These are phyloP conservation scores for Lepraria neglecta DNA, from an alignment of 495 filamentous ascomycete species.

Conservation along the genomic window DNA sequence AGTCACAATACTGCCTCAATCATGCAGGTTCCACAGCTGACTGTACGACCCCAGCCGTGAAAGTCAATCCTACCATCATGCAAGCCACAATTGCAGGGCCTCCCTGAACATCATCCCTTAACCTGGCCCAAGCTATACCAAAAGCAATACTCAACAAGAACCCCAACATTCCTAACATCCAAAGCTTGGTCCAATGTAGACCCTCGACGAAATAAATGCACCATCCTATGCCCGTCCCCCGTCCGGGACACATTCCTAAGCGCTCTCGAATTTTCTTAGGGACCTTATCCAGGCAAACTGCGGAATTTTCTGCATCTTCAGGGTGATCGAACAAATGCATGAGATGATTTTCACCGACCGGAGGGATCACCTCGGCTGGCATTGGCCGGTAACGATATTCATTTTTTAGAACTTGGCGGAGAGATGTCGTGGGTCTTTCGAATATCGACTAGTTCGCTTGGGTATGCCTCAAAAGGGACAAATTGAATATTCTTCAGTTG, in stretches of 20 bases:
- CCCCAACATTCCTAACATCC: conserved; percentile 9
- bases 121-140: conserved; percentile 13
- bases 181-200: conserved; percentile 3
- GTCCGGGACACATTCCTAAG: conserved; percentile 12
- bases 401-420: conserved; percentile 16
- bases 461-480: conserved; percentile 36
- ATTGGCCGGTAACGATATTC: conserved; percentile 34
- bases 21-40: conserved; percentile 12
- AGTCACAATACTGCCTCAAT: background rate
- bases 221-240: conserved; percentile 20
- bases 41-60: conserved; percentile 18
- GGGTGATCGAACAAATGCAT: conserved; percentile 38
- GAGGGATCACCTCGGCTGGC: conserved; percentile 34
- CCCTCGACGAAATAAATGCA: conserved; percentile 24
- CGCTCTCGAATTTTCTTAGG: conserved; percentile 18
- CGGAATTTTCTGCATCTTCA: conserved; percentile 27
- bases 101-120: conserved; percentile 21
- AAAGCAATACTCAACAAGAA: conserved; percentile 11
- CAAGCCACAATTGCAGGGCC: conserved; percentile 15
- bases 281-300: conserved; percentile 12
- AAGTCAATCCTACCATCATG: conserved; percentile 13
- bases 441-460: conserved; percentile 37
- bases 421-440: conserved; percentile 33
- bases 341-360: conserved; percentile 35
- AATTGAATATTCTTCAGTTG: conserved; percentile 35